Base-by-base conservation (phyloP, 2,329 filamentous ascomycete species). In the Aspergillus hiratsukae region DNA sequence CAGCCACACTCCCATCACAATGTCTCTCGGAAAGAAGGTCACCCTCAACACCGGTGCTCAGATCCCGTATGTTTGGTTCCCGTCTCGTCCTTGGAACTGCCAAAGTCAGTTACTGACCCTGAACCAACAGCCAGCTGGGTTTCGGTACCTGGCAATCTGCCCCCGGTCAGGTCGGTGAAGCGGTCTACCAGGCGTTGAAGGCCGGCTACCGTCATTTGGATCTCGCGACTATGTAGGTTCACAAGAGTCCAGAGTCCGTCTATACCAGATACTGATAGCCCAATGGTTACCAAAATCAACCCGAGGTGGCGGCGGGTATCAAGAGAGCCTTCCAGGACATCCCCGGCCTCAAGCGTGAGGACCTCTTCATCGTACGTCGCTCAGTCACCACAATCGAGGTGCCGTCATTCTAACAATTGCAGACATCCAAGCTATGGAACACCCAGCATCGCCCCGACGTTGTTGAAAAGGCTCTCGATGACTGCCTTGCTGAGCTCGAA, bases 401-500 rank as follows among this genome's bases (percentile, higher is more conserved):
- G 2, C 45, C 31, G 4, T 48, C 45, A 4, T 19, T 19, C 9
- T 21, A 14, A 19, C 17, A 17, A 11, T 21, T 51, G 1, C 51
- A 74, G 72, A 85, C 83, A n/a, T 80, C 79, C 60, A 87, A 87
- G 73, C 74, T 86, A 11, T 86, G 82, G 83, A 84, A 84, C 72
- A 71, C 64, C 64, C 70, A 74, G 64, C 81, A 83, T 66, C 69
- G 73, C 58, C 76, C 78, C 9, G 75, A 81, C 52, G 76, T 80
- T 55, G 79, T 84, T 28, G 79, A 80, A 67, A 70, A 73, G 50
- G 76, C 78, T 5, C 68, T 83, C 14, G 76, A 83, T 57, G 72
- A 74, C 55, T 80, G 79, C 2, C 72, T 83, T 29, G 71, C 75
- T 48, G 80, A 83, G 62, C 74, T 84, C 5, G 75, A 78, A 41